Base-by-base conservation (phyloP, 164 flowering plant genomes). In the Dillenia suffruticosa region DNA sequence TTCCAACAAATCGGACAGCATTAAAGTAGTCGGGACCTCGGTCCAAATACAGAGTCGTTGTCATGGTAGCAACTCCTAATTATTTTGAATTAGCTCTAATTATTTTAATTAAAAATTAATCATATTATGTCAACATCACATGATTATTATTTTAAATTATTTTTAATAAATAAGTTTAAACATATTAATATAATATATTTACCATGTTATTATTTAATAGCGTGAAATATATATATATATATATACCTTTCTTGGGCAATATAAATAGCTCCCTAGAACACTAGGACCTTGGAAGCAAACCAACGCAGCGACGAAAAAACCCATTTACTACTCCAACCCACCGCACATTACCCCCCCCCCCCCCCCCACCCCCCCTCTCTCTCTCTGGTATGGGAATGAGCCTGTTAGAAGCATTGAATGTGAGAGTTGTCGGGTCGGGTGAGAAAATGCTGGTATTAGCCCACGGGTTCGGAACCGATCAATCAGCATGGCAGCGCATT, bases 401-500 rank as follows among this genome's bases (percentile, higher is more conserved):
- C 24, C 73, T 94, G 2, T 51, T 95, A 13, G 85, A 88, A 59
- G 87, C 85, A 19, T 80, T 95, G 9, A 92, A 95, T 61, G 99
- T 95, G 19, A 75, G 85, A 12, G 90, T 84, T 1, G 78, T 82
- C 45, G 96, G 97, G 12, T 49, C 77, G 63, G 90, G 90, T 63
- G 82, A 83, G 16, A 74, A 53, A 47, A 4, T 77, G 46, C 73
- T 95, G 3, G 97, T 95, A 22, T 63, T 95, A 5, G 89, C 97
- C 12, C 97, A 92, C 26, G 97, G 99, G 9, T 73, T 85, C 74
- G 97, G 99, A 63, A 95, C 97, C 24, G 99, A 95, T 71, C 99
- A 95, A 51, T 88, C 99, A 3, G 96, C 87, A 0, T 95, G 97
- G 99, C 82, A 88, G 44, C 78, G 89, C 26, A 82, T 95, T 65